A percentile compares a stretch with the other conserved stretches of the same genome.
Conservation (phyloP, 768 basidiomycete species). For the Leccinum broughii region DNA sequence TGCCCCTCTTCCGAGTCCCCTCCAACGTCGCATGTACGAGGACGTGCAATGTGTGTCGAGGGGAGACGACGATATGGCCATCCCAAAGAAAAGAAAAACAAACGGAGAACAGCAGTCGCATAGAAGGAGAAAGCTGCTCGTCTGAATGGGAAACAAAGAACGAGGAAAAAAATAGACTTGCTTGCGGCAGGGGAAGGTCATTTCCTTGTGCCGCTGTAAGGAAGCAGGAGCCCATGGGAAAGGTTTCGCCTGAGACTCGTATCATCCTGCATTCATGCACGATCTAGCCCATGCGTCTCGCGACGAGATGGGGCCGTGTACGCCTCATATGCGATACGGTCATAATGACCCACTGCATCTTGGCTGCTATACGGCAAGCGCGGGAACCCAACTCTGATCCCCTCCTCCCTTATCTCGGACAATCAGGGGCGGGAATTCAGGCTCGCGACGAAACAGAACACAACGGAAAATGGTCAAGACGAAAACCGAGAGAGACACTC, state of each 20-base stretch:
- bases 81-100: background rate
- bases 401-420: no score
- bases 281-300: constrained; percentile 1
- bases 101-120: background rate
- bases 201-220: constrained; percentile 5
- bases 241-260: constrained; percentile 4
- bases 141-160: constrained; percentile 9
- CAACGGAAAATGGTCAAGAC: no score
- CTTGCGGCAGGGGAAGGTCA: constrained; percentile 2
- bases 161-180: constrained; percentile 5
- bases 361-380: constrained; percentile 12
- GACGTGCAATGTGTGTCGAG: background rate
- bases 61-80: constrained; percentile 4
- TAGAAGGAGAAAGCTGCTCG: background rate
- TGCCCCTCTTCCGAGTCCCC: no score
- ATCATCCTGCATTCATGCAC: background rate
- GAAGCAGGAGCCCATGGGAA: constrained; percentile 7
- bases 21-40: no score
- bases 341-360: constrained; percentile 11
- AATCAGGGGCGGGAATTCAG: no score
- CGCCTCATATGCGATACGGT: background rate
- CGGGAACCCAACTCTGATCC: no score
- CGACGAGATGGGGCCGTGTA: constrained; percentile 10
- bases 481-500: no score
- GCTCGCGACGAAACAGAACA: no score